Evolutionary conservation across 805 yeast genomes (phyloP).

Genomic region (Cyberlindnera subsufficiens): DNA sequence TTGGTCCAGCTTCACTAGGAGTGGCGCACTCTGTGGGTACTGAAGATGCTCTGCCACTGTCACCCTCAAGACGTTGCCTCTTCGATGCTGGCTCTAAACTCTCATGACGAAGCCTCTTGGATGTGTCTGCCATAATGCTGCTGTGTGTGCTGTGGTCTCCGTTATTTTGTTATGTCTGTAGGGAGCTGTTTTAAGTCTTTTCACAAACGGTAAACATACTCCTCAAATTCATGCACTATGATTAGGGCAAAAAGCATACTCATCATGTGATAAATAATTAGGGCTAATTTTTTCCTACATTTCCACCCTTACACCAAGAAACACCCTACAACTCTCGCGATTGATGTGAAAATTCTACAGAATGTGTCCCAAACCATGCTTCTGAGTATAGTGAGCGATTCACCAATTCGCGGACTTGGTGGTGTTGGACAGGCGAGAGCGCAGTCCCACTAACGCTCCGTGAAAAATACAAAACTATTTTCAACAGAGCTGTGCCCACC

Average conservation of each 20-base stretch:
- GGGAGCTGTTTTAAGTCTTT: no score
- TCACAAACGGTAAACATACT: no score
- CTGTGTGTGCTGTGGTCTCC: no score
- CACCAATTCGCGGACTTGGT: not conserved
- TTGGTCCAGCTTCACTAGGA: no score
- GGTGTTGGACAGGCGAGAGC: not conserved
- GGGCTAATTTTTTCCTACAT: slow-evolving; percentile 2
- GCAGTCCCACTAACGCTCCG: slow-evolving; percentile 16
- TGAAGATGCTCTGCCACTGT: not conserved
- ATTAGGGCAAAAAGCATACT: no score
- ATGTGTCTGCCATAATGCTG: no score
- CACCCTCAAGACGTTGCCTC: not conserved
- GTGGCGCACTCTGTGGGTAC: not conserved
- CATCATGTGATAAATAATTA: slow-evolving; percentile 1
- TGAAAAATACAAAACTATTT: slow-evolving; percentile 19
- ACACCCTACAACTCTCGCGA: not conserved
- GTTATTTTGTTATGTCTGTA: no score
- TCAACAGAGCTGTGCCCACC: slow-evolving; percentile 8
- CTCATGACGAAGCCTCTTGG: not conserved
- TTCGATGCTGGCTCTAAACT: not conserved
- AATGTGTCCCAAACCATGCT: not conserved
- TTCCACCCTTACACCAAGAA: no score
- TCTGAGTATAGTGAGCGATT: no score
- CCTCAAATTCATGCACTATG: no score
- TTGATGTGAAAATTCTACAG: not conserved